Base-by-base conservation (phyloP, 805 yeast genomes). In the Ascoidea tarda region DNA sequence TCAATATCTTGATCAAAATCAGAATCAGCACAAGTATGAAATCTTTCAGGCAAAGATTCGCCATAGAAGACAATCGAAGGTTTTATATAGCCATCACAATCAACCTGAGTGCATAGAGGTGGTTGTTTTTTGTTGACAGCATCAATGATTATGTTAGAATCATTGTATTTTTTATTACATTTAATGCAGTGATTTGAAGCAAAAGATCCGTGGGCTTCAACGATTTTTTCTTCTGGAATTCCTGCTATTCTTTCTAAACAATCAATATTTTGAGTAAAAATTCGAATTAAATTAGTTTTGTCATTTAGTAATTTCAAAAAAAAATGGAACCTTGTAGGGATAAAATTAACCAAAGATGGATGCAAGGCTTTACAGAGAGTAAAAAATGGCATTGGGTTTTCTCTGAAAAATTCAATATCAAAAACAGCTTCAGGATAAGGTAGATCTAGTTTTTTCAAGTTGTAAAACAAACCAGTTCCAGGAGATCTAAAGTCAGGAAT, bases 371-470 rank as follows among this genome's bases (percentile, higher is more conserved):
- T 78, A 0, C 96, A 95, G 51, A 91, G 70, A 0, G 85, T 78
- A 62, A 86, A 89, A 62, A 91, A 91, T 0, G 97, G 93, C 55
- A 78, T 73, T 0, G 98, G 98, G 51, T 77, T 76, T 53, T 84
- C 72, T 49, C 74, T 69, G 66, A 88, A 87, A 63, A 78, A 91
- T 16, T 82, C 90, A 47, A 91, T 82, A 62, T 90, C 97, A 64
- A 91, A 91, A 1, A 91, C 96, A 0, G 97, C 97, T 63, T 91
- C 99, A 0, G 97, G 93, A 63, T 79, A 89, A 5, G 98, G 98
- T 50, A 91, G 69, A 44, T 86, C 74, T 46, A 90, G 71, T 57
- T 79, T 74, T 21, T 83, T 73, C 51, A 91, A 70, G 63, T 91
- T 91, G 57, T 89, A 78, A 61, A 91, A 91, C 5, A 91, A 74